Evolutionary conservation across 2,329 filamentous ascomycete genomes (phyloP), one percentile per base, ranked within the genome.

Genomic region (Helicocarpus griseus): DNA sequence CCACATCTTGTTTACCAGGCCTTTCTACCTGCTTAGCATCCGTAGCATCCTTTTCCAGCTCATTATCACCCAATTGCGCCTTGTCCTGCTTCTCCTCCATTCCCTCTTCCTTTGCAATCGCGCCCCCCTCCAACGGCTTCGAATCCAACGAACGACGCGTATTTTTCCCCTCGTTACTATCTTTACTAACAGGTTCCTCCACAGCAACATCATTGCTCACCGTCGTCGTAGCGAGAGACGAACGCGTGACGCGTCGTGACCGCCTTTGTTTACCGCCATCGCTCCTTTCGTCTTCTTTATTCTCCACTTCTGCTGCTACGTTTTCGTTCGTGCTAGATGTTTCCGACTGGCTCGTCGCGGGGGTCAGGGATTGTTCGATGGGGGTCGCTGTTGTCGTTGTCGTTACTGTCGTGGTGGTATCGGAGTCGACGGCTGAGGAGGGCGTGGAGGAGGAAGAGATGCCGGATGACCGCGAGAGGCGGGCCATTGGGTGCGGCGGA

Each of bases 271-370:
- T 31, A 22, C 38, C 24, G 6, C 22, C 36, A 35, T 13, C 14
- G 22, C 48, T 11, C 58, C 52, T 26, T 61, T 58, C 54, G 66
- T 65, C 53, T 69, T 66, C 43, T 69, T 65, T 26, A 55, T 57
- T 11, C 21, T 47, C 45, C 31, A 17, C 8, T 3, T 19, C 35
- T 24, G 29, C 21, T n/a, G 59, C 62, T 57, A 63, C 62, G 58
- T 66, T 63, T 53, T 67, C 65, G 57, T 65, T 65, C 56, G 66
- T 67, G 57, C 68, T 71, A 4, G 69, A 69, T 2, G 67, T 69
- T 51, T 71, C 69, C n/a, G 69, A 72, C 49, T 65, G 43, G 67
- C 69, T 71, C 38, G 69, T 69, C 50, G 70, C 69, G 49, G 69
- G 69, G 2, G 69, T 72, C 17, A 70, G 62, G 54, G 70, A 66